Evolutionary conservation across 306 rosid species (phyloP).

Genomic region (Pterocarpus santalinus): DNA sequence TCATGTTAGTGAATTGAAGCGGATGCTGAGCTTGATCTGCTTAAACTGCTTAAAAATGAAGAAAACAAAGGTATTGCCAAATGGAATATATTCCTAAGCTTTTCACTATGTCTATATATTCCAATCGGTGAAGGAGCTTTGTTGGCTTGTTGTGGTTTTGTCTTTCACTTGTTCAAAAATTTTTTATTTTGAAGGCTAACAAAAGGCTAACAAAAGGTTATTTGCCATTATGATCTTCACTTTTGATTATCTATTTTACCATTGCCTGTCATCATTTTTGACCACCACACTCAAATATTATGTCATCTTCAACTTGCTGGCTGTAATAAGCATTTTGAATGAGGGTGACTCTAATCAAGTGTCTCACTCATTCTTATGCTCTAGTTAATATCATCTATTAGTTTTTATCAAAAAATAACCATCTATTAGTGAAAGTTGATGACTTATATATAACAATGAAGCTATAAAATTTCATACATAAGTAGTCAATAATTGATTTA

Average conservation of each 20-base stretch:
- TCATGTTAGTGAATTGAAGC: slow-evolving; percentile 76
- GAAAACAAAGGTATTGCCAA: slow-evolving; percentile 72
- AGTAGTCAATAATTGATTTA: background rate
- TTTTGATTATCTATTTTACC: background rate
- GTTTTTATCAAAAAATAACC: background rate
- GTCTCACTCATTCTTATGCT: slow-evolving; percentile 17
- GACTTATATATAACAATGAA: slow-evolving; percentile 3
- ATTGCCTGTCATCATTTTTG: slow-evolving; percentile 24
- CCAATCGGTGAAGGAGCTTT: background rate
- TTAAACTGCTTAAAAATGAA: slow-evolving; percentile 77
- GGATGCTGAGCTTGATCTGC: slow-evolving; percentile 76
- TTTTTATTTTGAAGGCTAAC: background rate
- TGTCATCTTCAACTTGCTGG: background rate
- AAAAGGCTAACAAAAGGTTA: background rate
- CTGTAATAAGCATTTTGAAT: background rate
- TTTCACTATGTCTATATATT: slow-evolving; percentile 20
- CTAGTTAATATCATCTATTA: background rate
- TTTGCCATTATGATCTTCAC: background rate
- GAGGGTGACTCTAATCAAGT: background rate
- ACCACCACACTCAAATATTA: background rate
- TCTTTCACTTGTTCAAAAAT: background rate
- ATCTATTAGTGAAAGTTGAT: background rate
- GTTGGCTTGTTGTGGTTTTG: slow-evolving; percentile 7
- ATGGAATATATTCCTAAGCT: slow-evolving; percentile 23
- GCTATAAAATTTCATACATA: background rate